A percentile compares a stretch with the other conserved stretches of the same genome.
phyloP scores from a whole-genome alignment of 257 asterid species.

The Hygrophila difformis region DNA sequence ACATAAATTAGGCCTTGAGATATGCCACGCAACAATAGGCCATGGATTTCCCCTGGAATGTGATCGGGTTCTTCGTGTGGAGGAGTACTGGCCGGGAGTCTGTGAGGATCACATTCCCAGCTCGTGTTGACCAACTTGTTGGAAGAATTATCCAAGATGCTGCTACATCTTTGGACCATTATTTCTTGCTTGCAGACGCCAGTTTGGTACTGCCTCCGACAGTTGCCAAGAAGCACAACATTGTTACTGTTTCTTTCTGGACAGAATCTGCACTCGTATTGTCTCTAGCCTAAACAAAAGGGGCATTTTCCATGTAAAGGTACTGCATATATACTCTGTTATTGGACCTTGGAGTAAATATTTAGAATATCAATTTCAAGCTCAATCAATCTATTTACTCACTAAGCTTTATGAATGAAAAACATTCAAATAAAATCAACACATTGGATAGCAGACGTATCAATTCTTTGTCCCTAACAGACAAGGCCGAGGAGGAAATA shows the following conservation, averaged over 20 bases:
- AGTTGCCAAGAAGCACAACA: conserved; percentile 19
- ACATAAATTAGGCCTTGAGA: conserved; percentile 14
- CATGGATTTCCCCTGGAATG: conserved; percentile 16
- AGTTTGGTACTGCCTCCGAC: conserved; percentile 14
- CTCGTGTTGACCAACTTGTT: too few species aligned
- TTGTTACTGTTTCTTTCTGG: conserved; percentile 24
- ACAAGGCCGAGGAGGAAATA: too few species aligned
- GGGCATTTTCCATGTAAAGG: conserved; percentile 19
- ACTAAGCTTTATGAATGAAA: too few species aligned
- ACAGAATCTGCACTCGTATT: conserved; percentile 22
- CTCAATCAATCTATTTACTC: too few species aligned
- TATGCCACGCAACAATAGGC: not conserved
- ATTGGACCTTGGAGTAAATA: too few species aligned
- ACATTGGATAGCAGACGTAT: too few species aligned
- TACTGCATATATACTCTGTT: not conserved
- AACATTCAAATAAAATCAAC: too few species aligned
- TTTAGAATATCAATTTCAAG: too few species aligned
- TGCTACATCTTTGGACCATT: conserved; percentile 15
- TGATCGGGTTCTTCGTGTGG: conserved; percentile 12
- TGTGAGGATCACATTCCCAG: conserved; percentile 10
- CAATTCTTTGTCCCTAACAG: too few species aligned
- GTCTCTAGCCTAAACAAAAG: conserved; percentile 21
- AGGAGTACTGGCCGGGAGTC: conserved; percentile 2
- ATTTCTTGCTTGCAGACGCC: conserved; percentile 24
- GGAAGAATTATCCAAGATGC: conserved; percentile 3